A percentile compares a stretch with the other conserved stretches of the same genome.
phyloP scores from a whole-genome alignment of 768 basidiomycete species.

The Boletus rubroflammeus region DNA sequence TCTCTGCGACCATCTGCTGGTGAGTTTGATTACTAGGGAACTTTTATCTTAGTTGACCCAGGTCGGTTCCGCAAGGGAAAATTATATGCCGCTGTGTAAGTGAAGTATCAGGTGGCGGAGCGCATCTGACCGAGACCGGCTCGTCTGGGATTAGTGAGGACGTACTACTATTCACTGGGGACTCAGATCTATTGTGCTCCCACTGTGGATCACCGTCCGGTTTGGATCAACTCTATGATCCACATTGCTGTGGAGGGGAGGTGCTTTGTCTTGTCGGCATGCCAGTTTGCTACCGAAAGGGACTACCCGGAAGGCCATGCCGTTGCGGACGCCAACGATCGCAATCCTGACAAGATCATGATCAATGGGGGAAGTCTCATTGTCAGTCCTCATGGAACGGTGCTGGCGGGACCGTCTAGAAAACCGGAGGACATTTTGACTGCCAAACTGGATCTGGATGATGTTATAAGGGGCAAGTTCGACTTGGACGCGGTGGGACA shows the following conservation, averaged over 20 bases:
- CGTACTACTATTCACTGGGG: slow-evolving; percentile 56
- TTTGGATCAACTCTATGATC: slow-evolving; percentile 55
- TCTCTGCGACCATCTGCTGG: slow-evolving; percentile 61
- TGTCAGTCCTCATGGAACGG: slow-evolving; percentile 50
- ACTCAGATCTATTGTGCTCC: slow-evolving; percentile 64
- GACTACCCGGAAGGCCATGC: slow-evolving; percentile 51
- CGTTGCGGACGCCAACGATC: slow-evolving; percentile 35
- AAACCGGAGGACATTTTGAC: slow-evolving; percentile 51
- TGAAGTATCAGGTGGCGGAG: background rate
- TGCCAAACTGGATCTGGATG: slow-evolving; percentile 57
- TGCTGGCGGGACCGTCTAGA: slow-evolving; percentile 58
- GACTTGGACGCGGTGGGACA: slow-evolving; percentile 62
- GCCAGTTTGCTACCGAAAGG: slow-evolving; percentile 53
- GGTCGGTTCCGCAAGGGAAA: slow-evolving; percentile 48
- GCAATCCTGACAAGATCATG: slow-evolving; percentile 48
- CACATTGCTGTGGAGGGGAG: slow-evolving; percentile 68
- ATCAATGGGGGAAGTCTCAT: slow-evolving; percentile 63
- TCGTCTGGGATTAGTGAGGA: slow-evolving; percentile 42
- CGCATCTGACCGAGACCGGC: slow-evolving; percentile 1
- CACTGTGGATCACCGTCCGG: slow-evolving; percentile 56
- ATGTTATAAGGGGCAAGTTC: slow-evolving; percentile 54
- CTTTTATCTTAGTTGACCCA: background rate
- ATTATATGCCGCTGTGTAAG: slow-evolving; percentile 63
- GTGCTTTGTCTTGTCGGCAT: slow-evolving; percentile 64
- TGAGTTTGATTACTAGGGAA: slow-evolving; percentile 21